Conservation (phyloP, 78 protist species). For the Cavenderia fasciculata region DNA sequence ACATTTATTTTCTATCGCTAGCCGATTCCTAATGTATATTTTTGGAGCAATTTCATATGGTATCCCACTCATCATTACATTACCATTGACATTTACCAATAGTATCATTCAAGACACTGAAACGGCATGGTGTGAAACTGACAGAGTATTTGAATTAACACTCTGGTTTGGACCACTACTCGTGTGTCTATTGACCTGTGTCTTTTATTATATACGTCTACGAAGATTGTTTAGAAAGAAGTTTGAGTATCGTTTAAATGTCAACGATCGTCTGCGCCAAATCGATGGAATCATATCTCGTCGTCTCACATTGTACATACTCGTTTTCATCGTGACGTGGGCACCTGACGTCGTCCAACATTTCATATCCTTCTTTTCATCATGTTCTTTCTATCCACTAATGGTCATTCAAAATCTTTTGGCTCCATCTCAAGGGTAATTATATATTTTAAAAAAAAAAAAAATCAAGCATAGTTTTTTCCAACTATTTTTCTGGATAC, state of each 20-base stretch:
- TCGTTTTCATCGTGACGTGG: constrained; percentile 65
- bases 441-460: no score
- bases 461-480: no score
- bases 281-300: constrained; percentile 42
- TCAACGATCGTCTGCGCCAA: constrained; percentile 62
- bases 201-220: constrained; percentile 34
- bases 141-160: constrained; percentile 16
- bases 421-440: constrained; percentile 24
- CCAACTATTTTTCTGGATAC: no score
- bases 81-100: constrained; percentile 5
- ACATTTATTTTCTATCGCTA: not conserved
- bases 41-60: constrained; percentile 33
- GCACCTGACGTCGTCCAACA: constrained; percentile 61
- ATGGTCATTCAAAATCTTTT: constrained; percentile 42
- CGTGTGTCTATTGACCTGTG: constrained; percentile 25
- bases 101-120: not conserved
- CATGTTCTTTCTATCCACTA: constrained; percentile 51
- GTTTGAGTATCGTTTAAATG: constrained; percentile 35
- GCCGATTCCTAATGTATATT: constrained; percentile 3
- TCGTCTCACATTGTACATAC: constrained; percentile 50
- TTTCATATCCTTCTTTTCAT: constrained; percentile 44
- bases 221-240: constrained; percentile 49
- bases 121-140: constrained; percentile 36
- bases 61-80: constrained; percentile 14
- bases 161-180: constrained; percentile 51